Percentiles rank a stretch among this genome's conserved stretches.
Evolutionary conservation across 805 yeast species (phyloP).

Genomic region (Yueomyces sinensis): DNA sequence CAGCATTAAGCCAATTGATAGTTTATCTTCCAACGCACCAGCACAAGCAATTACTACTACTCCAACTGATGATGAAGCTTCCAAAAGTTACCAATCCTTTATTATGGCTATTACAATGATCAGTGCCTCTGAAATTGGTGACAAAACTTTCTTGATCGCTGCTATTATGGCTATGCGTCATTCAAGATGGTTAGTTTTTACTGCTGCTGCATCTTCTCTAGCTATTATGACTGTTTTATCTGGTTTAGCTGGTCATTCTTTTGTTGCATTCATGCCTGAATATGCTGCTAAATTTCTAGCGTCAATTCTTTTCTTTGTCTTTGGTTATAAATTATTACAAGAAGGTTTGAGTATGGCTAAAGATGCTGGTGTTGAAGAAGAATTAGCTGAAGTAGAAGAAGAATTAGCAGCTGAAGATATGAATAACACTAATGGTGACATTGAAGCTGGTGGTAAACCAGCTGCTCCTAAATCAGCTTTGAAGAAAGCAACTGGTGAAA

Average conservation of each 20-base stretch:
- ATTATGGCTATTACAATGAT: conserved; percentile 83
- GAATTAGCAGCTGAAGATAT: conserved; percentile 61
- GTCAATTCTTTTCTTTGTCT: conserved; percentile 64
- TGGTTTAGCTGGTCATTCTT: conserved; percentile 82
- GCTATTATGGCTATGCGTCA: conserved; percentile 97
- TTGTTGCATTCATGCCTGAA: conserved; percentile 73
- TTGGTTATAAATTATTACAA: conserved; percentile 59
- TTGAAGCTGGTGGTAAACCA: conserved; percentile 42
- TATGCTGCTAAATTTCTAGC: conserved; percentile 74
- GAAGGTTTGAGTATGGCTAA: conserved; percentile 81
- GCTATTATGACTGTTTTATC: conserved; percentile 85
- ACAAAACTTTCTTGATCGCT: conserved; percentile 91
- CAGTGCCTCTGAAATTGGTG: conserved; percentile 91
- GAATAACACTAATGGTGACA: conserved; percentile 33
- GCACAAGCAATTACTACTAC: not conserved
- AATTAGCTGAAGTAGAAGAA: conserved; percentile 92
- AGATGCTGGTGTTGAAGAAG: conserved; percentile 83
- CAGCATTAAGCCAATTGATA: not conserved
- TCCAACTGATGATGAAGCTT: not conserved
- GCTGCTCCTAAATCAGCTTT: conserved; percentile 4
- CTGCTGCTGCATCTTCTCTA: conserved; percentile 75
- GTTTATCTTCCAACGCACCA: not conserved
- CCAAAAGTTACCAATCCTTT: conserved; percentile 33
- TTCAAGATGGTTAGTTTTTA: conserved; percentile 70
- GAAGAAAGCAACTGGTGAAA: conserved; percentile 14